Evolutionary conservation across 805 yeast species (phyloP), one percentile per base, ranked within the genome.

Genomic region (Wickerhamiella azymoides): DNA sequence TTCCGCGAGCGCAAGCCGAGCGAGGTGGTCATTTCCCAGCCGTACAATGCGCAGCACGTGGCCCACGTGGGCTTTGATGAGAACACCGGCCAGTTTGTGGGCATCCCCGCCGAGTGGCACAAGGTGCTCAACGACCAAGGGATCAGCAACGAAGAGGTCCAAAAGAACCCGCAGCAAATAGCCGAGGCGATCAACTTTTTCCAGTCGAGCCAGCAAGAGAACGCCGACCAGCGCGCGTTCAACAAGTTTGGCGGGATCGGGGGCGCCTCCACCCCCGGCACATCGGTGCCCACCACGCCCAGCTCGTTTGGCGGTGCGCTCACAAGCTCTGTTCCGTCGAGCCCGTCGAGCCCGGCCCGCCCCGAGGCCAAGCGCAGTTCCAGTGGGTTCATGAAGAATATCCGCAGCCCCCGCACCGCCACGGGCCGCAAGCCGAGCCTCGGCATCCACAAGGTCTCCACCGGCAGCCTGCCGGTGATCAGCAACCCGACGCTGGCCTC

Each of bases 41-140:
- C 98, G 0, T 85, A 80, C 61, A 85, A 84, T 57, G 81, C 92
- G 14, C 79, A 84, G 57, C 95, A 88, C 58, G 80, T 85, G 30
- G 85, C 92, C n/a, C 97, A 92, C 60, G 97, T 92, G 9, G 96
- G 94, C 27, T 79, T 82, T 48, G 94, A 89, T 60, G 68, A 76
- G 10, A 77, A 75, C 52, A 78, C 89, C 14, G 96, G 96, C 11
- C 79, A 84, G 47, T 89, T 81, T 58, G 83, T 88, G 1, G 97
- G 96, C 1, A 68, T 92, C 39, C 98, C 98, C 1, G 79, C 77
- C 24, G 94, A 84, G 57, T 92, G 98, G 97, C 89, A 85, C 52
- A 73, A 74, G 50, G 68, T 88, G 17, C 68, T 92, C 48, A 73
- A 80, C 10, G 89, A 92, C 8, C 80, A 84, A 57, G 97, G 97